These are phyloP conservation scores for Guadua angustifolia DNA, from an alignment of 176 grass and related monocot species.

Conservation along the genomic window DNA sequence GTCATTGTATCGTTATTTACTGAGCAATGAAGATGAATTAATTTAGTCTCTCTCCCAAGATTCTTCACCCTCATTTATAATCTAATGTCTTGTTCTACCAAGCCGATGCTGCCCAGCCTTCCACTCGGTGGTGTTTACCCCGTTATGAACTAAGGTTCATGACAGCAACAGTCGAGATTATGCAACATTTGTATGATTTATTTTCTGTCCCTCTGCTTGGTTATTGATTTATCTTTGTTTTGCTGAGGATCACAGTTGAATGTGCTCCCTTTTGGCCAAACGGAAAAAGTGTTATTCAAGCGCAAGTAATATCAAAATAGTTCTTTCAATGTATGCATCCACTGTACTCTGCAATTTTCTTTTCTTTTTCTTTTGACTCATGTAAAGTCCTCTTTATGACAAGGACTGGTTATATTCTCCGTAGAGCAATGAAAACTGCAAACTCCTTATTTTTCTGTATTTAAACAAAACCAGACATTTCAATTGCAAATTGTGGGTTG, in stretches of 20 bases:
- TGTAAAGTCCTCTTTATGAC: not conserved
- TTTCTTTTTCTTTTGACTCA: slow-evolving; percentile 7
- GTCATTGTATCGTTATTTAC: no score
- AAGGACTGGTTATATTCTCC: slow-evolving; percentile 28
- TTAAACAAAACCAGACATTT: not conserved
- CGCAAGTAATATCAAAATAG: not conserved
- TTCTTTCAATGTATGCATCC: not conserved
- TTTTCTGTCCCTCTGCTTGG: not conserved
- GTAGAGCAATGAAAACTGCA: not conserved
- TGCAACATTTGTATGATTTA: not conserved
- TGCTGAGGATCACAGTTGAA: not conserved
- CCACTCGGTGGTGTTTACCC: no score
- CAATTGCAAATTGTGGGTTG: not conserved
- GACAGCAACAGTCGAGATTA: no score
- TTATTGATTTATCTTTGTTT: not conserved
- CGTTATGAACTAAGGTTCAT: no score
- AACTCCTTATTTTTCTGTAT: not conserved
- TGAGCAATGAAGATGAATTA: no score
- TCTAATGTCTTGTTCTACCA: no score
- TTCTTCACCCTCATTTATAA: no score
- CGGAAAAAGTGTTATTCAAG: not conserved
- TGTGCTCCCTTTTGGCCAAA: not conserved
- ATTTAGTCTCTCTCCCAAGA: no score
- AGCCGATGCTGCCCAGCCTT: no score
- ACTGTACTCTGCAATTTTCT: not conserved